These are phyloP conservation scores for Balakata baccata DNA, from an alignment of 345 rosid species.

Conservation along the genomic window DNA sequence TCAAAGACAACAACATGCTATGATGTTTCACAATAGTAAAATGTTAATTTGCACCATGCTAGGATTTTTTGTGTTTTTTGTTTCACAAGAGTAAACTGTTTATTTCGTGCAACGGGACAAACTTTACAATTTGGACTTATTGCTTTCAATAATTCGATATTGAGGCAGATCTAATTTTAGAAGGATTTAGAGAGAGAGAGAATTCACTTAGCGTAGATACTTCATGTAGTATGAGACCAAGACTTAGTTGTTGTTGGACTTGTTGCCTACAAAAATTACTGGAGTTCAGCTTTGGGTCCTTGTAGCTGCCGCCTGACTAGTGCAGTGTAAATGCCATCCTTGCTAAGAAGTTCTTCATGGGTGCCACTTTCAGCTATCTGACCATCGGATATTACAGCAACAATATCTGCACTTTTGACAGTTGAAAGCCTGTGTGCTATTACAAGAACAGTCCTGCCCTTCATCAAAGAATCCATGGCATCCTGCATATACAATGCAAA, in stretches of 20 bases:
- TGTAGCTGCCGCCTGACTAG: conserved; percentile 73
- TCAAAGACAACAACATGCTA: background rate
- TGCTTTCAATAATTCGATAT: too few relatives aligned
- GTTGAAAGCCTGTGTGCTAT: conserved; percentile 95
- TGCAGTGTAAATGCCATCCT: conserved; percentile 58
- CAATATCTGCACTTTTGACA: conserved; percentile 74
- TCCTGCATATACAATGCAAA: conserved; percentile 41
- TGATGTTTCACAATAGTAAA: too few relatives aligned
- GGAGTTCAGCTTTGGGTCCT: conserved; percentile 22
- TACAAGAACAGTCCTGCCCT: conserved; percentile 86
- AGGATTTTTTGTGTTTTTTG: background rate
- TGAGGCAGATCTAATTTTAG: too few relatives aligned
- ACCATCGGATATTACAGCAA: conserved; percentile 85
- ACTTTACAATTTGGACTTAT: background rate
- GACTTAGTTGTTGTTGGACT: background rate
- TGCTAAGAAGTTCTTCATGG: conserved; percentile 43
- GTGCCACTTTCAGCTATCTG: conserved; percentile 49
- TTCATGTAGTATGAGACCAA: too few relatives aligned
- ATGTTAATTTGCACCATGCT: background rate
- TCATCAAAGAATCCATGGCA: conserved; percentile 95
- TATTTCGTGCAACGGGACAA: background rate
- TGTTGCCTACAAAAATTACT: background rate
- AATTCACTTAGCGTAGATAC: too few relatives aligned
- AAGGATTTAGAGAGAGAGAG: too few relatives aligned
- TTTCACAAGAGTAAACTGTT: background rate